phyloP scores from a whole-genome alignment of 2,329 filamentous ascomycete genomes.

The Ophiostoma sp. region DNA sequence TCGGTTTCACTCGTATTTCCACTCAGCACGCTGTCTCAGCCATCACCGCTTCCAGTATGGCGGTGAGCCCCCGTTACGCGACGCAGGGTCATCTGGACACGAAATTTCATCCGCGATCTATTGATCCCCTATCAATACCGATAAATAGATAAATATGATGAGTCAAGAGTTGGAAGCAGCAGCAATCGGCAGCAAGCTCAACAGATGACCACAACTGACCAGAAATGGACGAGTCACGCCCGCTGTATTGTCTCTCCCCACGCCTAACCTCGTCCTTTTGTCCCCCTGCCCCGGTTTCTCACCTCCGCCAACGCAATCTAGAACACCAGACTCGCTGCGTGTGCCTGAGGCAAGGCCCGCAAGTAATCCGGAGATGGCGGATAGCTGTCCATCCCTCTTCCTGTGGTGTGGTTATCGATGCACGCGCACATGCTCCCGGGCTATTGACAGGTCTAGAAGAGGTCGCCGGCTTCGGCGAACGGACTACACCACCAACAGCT shows the following conservation, averaged over 20 bases:
- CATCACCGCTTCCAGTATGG: constrained; percentile 4
- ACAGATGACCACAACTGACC: neutral
- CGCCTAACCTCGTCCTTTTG: constrained; percentile 8
- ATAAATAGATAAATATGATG: constrained; percentile 1
- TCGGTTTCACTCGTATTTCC: neutral
- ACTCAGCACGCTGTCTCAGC: neutral
- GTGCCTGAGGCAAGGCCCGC: constrained; percentile 9
- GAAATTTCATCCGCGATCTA: constrained; percentile 10
- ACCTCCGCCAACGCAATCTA: constrained; percentile 7
- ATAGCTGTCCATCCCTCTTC: neutral
- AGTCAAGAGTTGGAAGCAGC: neutral
- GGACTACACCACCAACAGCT: neutral
- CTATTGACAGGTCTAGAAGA: constrained; percentile 7
- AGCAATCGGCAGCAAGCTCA: neutral
- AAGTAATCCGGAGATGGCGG: constrained; percentile 14
- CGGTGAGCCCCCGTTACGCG: constrained; percentile 13
- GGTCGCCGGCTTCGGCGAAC: neutral
- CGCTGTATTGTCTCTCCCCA: neutral
- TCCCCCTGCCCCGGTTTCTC: constrained; percentile 10
- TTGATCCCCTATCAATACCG: neutral
- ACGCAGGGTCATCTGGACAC: constrained; percentile 8
- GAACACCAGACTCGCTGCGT: constrained; percentile 7
- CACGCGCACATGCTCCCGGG: neutral
- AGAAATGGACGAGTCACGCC: neutral
- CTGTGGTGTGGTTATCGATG: neutral